These are phyloP conservation scores for Westerdykella aurantiaca DNA, from an alignment of 2,329 filamentous ascomycete species.

Conservation along the genomic window DNA sequence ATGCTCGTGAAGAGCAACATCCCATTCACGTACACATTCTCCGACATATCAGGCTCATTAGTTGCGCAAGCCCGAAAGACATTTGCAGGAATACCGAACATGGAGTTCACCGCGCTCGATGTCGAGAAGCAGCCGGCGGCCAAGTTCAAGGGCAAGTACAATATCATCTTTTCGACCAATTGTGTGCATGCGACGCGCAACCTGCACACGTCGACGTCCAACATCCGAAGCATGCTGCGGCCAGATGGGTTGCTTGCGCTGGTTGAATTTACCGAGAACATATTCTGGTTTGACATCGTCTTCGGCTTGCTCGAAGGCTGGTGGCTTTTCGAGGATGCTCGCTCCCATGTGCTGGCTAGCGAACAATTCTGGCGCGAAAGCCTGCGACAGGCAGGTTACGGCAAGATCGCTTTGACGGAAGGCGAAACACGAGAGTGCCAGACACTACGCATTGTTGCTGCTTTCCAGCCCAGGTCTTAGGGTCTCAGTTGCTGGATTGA, in stretches of 20 bases:
- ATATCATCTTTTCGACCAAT: conserved; percentile 30
- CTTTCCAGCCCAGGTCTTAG: too few relatives aligned
- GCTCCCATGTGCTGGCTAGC: conserved; percentile 21
- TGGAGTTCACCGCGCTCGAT: conserved; percentile 30
- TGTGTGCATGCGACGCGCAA: conserved; percentile 30
- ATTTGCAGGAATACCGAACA: conserved; percentile 26
- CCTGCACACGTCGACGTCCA: conserved; percentile 7
- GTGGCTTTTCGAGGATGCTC: conserved; percentile 37
- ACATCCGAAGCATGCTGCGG: conserved; percentile 21
- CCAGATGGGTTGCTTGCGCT: conserved; percentile 27
- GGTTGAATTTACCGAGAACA: conserved; percentile 26
- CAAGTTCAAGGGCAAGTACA: conserved; percentile 10
- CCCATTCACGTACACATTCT: conserved; percentile 37
- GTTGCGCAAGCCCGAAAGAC: conserved; percentile 30
- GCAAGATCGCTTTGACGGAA: too few relatives aligned
- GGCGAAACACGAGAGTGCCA: too few relatives aligned
- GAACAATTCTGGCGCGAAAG: too few relatives aligned
- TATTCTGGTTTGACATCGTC: conserved; percentile 33
- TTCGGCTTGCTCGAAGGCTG: conserved; percentile 39
- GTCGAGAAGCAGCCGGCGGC: conserved; percentile 24
- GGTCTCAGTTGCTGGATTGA: too few relatives aligned
- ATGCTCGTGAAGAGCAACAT: conserved; percentile 22
- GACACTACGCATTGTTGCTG: too few relatives aligned
- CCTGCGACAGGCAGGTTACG: too few relatives aligned
- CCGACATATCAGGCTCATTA: conserved; percentile 35